Conservation (phyloP, 2,329 filamentous ascomycete species). For the Fusarium nurragi region DNA sequence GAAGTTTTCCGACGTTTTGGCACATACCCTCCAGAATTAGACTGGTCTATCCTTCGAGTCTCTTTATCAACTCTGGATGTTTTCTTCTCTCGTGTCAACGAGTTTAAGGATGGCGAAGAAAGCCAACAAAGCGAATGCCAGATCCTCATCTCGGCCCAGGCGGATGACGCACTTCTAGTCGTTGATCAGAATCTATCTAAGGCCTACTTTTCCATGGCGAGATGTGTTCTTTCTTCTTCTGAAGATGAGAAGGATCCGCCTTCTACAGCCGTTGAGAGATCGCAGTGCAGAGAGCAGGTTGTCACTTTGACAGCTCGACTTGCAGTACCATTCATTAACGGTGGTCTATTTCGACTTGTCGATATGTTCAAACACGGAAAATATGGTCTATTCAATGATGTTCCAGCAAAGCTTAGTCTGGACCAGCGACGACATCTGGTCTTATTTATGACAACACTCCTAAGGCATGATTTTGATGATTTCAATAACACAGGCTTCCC, state of each 20-base stretch:
- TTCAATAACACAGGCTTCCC: conserved; percentile 58
- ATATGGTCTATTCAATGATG: conserved; percentile 60
- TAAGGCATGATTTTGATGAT: conserved; percentile 58
- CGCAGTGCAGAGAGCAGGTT: conserved; percentile 55
- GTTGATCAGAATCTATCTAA: conserved; percentile 60
- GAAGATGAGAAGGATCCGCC: conserved; percentile 21
- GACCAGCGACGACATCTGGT: conserved; percentile 57
- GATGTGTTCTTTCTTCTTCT: conserved; percentile 48
- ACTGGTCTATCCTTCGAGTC: conserved; percentile 59
- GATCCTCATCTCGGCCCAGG: conserved; percentile 52
- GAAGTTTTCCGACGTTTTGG: conserved; percentile 62
- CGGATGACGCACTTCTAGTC: conserved; percentile 58
- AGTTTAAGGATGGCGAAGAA: conserved; percentile 52
- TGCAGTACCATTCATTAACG: conserved; percentile 56
- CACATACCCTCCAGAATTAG: conserved; percentile 53
- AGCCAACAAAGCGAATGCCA: conserved; percentile 53
- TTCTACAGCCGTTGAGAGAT: conserved; percentile 34
- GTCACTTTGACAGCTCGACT: conserved; percentile 58
- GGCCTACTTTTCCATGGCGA: conserved; percentile 59
- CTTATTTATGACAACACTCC: conserved; percentile 62
- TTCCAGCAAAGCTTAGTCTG: conserved; percentile 52
- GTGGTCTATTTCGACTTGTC: conserved; percentile 55
- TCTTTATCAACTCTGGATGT: conserved; percentile 59
- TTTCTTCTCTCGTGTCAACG: conserved; percentile 58
- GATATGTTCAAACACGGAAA: conserved; percentile 59